Evolutionary conservation across 2,329 filamentous ascomycete species (phyloP), one percentile per base, ranked within the genome.

Genomic region (Lecanicillium sp.): DNA sequence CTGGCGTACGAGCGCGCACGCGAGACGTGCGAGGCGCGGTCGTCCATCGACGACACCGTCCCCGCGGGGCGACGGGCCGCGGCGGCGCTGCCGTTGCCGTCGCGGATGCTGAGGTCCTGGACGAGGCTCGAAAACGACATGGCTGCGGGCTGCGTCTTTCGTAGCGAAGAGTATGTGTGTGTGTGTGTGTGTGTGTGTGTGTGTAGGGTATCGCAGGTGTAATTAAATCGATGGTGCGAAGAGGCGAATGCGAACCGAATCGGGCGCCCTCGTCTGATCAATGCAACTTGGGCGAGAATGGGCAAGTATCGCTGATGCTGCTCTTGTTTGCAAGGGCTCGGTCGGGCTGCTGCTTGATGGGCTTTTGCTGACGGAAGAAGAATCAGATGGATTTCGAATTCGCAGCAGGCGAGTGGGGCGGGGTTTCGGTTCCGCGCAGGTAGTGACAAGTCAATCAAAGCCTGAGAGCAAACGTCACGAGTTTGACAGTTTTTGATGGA

Each of bases 91-190:
- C 68, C 58, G 49, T 61, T 65, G 51, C 66, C 60, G 59, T 83
- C 79, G 57, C 78, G 79, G 52, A 83, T 73, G 23, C 76, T 74
- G 53, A 84, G 67, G 55, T 84, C 80, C 55, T 84, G 80, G 20
- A 84, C 78, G 46, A 84, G 78, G 60, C 76, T 82, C 33, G 81
- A 84, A 68, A 84, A 84, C 29, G 81, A 84, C 81, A 84, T 84
- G 51, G 45, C 59, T 54, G 12, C 8, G 4, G n/a, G 14, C 20
- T 32, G 15, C 17, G n/a, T 6, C 12, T 11, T 11, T 29, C 27
- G 27, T 29, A 29, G 7, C 27, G 27, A 14, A 14, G 27, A 29
- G 27, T 14, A 29, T n/a, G n/a, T n/a, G 26, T 12, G 9, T 19
- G 21, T 47, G 7, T 17, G 33, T 23, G 19, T n/a, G 35, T 10